These are phyloP conservation scores for Microascus cirrosus DNA, from an alignment of 2,329 filamentous ascomycete genomes.

Conservation along the genomic window DNA sequence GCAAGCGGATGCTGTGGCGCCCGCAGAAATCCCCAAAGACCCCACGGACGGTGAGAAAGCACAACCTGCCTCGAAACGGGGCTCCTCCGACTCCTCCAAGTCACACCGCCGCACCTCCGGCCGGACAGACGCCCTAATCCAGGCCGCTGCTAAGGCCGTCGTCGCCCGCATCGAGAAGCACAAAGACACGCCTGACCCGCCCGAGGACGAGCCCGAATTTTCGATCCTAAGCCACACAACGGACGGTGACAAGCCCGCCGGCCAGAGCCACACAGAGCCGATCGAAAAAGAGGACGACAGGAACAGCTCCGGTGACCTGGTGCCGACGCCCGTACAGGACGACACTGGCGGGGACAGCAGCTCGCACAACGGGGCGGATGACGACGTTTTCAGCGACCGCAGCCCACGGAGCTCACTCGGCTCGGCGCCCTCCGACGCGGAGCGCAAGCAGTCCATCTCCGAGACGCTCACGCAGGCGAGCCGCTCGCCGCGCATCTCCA, in stretches of 20 bases:
- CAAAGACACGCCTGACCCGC: conserved; percentile 14
- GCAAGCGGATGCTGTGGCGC: not conserved
- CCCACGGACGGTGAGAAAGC: not conserved
- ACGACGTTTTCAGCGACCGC: conserved; percentile 48
- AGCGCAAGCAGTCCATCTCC: not conserved
- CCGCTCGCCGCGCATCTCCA: conserved; percentile 33
- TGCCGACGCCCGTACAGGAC: not conserved
- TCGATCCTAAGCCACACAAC: conserved; percentile 1
- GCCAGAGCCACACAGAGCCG: not conserved
- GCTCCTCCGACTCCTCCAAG: not conserved
- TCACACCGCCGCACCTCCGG: conserved; percentile 24
- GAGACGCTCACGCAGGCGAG: conserved; percentile 15
- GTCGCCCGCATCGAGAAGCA: conserved; percentile 32
- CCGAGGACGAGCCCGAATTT: conserved; percentile 9
- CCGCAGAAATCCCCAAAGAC: not conserved
- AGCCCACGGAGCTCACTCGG: conserved; percentile 41
- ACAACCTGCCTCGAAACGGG: not conserved
- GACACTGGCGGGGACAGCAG: conserved; percentile 25
- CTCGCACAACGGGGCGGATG: conserved; percentile 39
- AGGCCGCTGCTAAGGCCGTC: conserved; percentile 39
- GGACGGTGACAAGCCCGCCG: not conserved
- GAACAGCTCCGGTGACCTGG: not conserved
- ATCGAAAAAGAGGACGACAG: not conserved
- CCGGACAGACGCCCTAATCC: conserved; percentile 40
- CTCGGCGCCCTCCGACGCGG: conserved; percentile 10